A percentile compares a stretch with the other conserved stretches of the same genome.
These are phyloP conservation scores for Camelina hispida DNA, from an alignment of 345 rosid species.

Conservation along the genomic window DNA sequence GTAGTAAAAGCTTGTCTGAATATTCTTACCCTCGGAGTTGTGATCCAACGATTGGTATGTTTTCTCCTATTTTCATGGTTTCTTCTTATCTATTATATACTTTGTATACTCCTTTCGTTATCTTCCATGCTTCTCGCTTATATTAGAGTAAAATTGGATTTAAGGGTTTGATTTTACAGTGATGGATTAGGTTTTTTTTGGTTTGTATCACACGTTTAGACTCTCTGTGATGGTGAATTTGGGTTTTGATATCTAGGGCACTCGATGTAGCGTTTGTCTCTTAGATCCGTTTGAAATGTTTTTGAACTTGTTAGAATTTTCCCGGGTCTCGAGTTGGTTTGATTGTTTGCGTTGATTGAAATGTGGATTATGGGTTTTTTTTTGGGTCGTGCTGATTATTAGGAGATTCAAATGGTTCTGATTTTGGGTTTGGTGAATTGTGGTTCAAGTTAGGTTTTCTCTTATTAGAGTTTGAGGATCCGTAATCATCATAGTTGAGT, in stretches of 20 bases:
- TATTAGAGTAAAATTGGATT: not conserved
- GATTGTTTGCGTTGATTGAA: not conserved
- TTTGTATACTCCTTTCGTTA: not conserved
- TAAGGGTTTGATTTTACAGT: constrained; percentile 25
- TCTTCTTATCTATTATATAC: not conserved
- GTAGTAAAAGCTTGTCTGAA: constrained; percentile 17
- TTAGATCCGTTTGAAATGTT: constrained; percentile 33
- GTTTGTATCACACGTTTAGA: not conserved
- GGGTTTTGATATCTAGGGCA: not conserved
- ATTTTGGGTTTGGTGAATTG: too few species aligned
- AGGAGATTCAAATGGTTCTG: not conserved
- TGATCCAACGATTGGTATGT: constrained; percentile 39
- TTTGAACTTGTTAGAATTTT: constrained; percentile 10
- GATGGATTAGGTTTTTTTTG: constrained; percentile 11
- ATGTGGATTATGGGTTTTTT: not conserved
- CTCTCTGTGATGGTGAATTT: constrained; percentile 17
- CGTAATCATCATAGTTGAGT: too few species aligned
- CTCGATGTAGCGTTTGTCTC: not conserved
- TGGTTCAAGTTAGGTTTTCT: too few species aligned
- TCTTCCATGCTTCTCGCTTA: not conserved
- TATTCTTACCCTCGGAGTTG: constrained; percentile 32
- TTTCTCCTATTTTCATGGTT: constrained; percentile 25
- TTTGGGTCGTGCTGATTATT: constrained; percentile 1
- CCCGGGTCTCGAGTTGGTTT: constrained; percentile 22
- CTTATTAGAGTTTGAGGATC: too few species aligned